Evolutionary conservation across 1,284 basidiomycete species (phyloP), one percentile per base, ranked within the genome.

Genomic region (Leccinum subrobustum): DNA sequence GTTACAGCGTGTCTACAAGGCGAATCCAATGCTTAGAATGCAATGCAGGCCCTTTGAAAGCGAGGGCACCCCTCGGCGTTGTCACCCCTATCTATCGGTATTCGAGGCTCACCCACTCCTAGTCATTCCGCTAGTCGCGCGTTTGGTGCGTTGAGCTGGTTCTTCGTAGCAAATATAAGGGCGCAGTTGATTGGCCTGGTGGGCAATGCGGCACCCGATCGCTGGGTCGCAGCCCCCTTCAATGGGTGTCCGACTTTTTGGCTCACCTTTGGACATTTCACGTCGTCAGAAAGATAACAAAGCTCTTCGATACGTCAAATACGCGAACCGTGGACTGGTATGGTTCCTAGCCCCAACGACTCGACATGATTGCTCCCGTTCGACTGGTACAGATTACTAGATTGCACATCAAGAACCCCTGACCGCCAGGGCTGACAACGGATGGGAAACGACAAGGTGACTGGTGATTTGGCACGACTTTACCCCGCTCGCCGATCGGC

Each of bases 251-350:
- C 20, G 29, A 31, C 8, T 31, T 31, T 31, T 0, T 31, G 29
- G 29, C 1, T 39, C 25, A 18, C 27, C 25, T 42, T 42, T 27
- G 48, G 33, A 6, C 64, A 47, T 27, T 33, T 44, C 18, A 3
- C 37, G 31, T 51, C 50, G 16, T 63, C 65, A 9, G 29, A 25
- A 23, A 54, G 42, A 56, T 64, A 20, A n/a, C 31, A 11, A 25
- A 55, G 25, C 57, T 16, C 18, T 33, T 18, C 20, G 23, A 33
- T 14, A 11, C 12, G 23, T 42, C 55, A 31, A 18, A 52, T 29
- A 42, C 29, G 20, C 39, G 29, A 48, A 25, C 18, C 20, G 33
- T 12, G 33, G 12, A 35, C 33, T 6, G 12, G 9, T 44, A 44
- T 44, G 42, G 4, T 44, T 9, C 6, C 20, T 48, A 20, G 11